Base-by-base conservation (phyloP, 1,139 yeast genomes). In the Kodamaea anthophila region DNA sequence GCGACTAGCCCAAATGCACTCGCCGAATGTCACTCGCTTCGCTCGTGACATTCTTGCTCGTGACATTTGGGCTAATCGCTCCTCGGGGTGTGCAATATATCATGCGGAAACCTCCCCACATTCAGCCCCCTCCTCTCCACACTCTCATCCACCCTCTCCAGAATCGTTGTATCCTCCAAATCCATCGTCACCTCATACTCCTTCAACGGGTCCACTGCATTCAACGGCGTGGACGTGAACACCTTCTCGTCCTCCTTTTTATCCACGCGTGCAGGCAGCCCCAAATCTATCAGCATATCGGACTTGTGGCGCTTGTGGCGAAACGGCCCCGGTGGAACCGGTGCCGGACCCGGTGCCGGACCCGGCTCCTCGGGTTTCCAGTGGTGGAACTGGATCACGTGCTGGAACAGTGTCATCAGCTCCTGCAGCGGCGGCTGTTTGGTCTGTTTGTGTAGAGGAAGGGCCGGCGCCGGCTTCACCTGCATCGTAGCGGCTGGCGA, bases 361-460 rank as follows among this genome's bases (percentile, higher is more conserved):
- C n/a, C n/a, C 23, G 60, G 58, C 9, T 47, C 53, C 28, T 59
- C 70, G 2, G 74, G 74, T 38, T 61, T 63, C 74, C 74, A 69
- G 37, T 69, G 75, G 35, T 69, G 74, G 41, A 69, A 69, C 37
- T 68, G 75, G 18, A 69, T 68, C 5, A 68, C 55, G 38, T 69
- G 74, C 45, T 69, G 74, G 36, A 65, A 64, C n/a, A 70, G 62
- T 5, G 72, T 61, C 70, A 68, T 67, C 22, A 69, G 58, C 42
- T 68, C 73, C 38, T 65, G 74, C 14, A 68, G 54, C 13, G 71
- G 70, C 2, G 61, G 66, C 16, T 52, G 56, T 20, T 44, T 47
- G 23, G 48, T 50, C 38, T 59, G 68, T 35, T 55, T 59, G 37
- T 60, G 61, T 26, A 64, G 50, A 4, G 70, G 70, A 38, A 64